Evolutionary conservation across 768 basidiomycete species (phyloP).

Genomic region (Tylopilus subfusipes): DNA sequence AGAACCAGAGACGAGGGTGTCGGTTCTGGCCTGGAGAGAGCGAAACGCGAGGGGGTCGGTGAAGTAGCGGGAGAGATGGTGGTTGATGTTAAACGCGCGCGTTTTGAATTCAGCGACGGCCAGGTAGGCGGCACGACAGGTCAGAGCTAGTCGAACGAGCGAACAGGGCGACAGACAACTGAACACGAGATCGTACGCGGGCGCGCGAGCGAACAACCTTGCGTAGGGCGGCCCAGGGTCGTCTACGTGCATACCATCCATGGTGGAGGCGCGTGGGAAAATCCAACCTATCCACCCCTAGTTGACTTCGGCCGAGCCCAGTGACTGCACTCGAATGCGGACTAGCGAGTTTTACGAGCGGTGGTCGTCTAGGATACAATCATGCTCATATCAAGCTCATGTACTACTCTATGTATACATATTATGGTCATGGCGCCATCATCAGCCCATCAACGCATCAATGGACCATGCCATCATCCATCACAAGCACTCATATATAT

Average conservation of each 20-base stretch:
- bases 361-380: background rate
- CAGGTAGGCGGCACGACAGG: slow-evolving; percentile 14
- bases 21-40: slow-evolving; percentile 39
- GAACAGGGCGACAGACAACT: slow-evolving; percentile 7
- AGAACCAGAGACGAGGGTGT: slow-evolving; percentile 28
- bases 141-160: slow-evolving; percentile 22
- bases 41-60: slow-evolving; percentile 37
- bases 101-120: slow-evolving; percentile 20
- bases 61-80: slow-evolving; percentile 36
- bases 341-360: too few relatives aligned
- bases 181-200: slow-evolving; percentile 20
- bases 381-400: background rate
- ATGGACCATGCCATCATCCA: background rate
- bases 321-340: too few relatives aligned
- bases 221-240: background rate
- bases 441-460: background rate
- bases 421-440: background rate
- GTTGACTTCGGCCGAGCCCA: too few relatives aligned
- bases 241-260: background rate
- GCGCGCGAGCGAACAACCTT: slow-evolving; percentile 16
- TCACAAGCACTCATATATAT: background rate
- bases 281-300: background rate
- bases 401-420: background rate
- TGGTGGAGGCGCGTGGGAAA: background rate
- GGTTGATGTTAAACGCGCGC: slow-evolving; percentile 35